Conservation (phyloP, 352 stramenopile genomes). For the Pythium phragmitis region DNA sequence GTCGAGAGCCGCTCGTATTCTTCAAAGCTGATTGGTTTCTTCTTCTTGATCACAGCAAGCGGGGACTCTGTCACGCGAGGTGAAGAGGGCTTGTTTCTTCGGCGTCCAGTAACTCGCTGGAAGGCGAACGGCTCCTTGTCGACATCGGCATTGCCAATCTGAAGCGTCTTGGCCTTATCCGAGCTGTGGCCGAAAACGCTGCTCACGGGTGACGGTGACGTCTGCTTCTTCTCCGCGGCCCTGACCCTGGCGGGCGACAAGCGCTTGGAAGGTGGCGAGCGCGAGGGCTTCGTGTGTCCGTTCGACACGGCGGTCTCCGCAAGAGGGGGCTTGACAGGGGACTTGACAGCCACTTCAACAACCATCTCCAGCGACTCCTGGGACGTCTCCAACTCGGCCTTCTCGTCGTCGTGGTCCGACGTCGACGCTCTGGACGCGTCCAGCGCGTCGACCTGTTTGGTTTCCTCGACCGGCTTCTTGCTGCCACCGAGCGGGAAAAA, state of each 20-base stretch:
- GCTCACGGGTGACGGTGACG: background rate
- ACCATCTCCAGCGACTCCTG: slow-evolving; percentile 19
- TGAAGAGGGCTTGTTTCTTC: slow-evolving; percentile 28
- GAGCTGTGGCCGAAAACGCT: slow-evolving; percentile 18
- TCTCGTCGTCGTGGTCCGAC: slow-evolving; percentile 28
- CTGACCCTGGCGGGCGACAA: slow-evolving; percentile 6
- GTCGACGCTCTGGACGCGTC: slow-evolving; percentile 7
- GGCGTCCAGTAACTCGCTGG: slow-evolving; percentile 20
- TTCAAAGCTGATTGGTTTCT: slow-evolving; percentile 74
- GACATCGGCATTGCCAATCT: slow-evolving; percentile 13
- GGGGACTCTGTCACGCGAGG: slow-evolving; percentile 35
- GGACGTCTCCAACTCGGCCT: slow-evolving; percentile 22
- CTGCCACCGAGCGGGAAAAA: slow-evolving; percentile 65
- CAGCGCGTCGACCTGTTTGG: slow-evolving; percentile 11
- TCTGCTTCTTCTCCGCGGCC: slow-evolving; percentile 11
- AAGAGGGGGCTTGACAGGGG: slow-evolving; percentile 6
- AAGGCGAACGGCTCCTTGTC: slow-evolving; percentile 20
- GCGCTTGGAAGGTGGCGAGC: slow-evolving; percentile 17
- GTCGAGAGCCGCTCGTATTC: slow-evolving; percentile 71
- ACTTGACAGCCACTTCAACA: slow-evolving; percentile 22
- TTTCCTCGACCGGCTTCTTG: slow-evolving; percentile 23
- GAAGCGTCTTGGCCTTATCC: slow-evolving; percentile 26
- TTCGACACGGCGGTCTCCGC: slow-evolving; percentile 4
- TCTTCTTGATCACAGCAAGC: slow-evolving; percentile 64
- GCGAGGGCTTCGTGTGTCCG: slow-evolving; percentile 18